Evolutionary conservation across 352 stramenopile species (phyloP), one percentile per base, ranked within the genome.

Genomic region (Phytophthora tubulina): DNA sequence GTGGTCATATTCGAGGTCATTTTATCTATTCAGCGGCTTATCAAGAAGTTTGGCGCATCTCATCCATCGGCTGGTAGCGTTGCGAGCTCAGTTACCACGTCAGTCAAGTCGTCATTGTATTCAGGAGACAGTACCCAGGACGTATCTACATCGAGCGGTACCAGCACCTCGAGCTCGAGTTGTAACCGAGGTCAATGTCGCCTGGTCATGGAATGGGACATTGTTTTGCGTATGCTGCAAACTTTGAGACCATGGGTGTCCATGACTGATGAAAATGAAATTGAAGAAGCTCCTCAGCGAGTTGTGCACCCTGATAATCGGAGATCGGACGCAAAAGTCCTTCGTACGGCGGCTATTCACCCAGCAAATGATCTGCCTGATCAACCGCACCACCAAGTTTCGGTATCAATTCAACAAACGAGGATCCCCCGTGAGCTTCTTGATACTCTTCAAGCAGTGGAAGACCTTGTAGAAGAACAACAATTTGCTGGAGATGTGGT

Each of bases 1-100:
- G 83, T 96, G 27, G 90, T 97, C 7, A 85, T 96, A 31, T 96
- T 95, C 35, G 90, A 97, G 71, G 85, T 97, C 11, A 93, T 97
- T 27, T 72, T 97, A n/a, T 86, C 89, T 7, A 68, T 97, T 10
- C 90, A 96, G 50, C 86, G 90, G 17, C 69, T 97, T 21, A 87
- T 97, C 33, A 97, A 97, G 52, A 97, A 97, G 56, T 97, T 93
- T 72, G 90, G 90, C 36, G 53, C 62, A 35, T 41, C 32, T 39
- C 66, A 70, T 45, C 35, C 56, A 35, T 35, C 42, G 15, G 66
- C 49, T 38, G 52, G n/a, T 9, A 72, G 32, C n/a, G 30, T 30
- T 61, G 15, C 32, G 32, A 57, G 36, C 17, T 52, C 63, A 11
- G 54, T 14, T 0, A 79, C 48, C 11, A 21, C 60, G 31, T 39